phyloP scores from a whole-genome alignment of 1,284 basidiomycete genomes.

The Rhodofomes roseus region DNA sequence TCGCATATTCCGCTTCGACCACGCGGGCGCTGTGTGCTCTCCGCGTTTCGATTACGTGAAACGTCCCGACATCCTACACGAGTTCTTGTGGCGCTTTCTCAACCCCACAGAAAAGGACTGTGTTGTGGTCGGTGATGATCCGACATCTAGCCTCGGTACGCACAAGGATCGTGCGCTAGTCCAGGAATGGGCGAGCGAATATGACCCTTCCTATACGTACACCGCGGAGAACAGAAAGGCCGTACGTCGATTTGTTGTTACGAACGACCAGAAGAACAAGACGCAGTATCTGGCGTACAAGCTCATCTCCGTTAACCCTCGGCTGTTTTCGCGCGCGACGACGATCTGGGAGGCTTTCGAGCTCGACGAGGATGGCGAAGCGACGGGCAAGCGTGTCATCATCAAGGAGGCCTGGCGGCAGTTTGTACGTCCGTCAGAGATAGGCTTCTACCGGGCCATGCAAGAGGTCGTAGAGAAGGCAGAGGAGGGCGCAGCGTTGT shows the following conservation, averaged over 20 bases:
- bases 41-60: slow-evolving; percentile 4
- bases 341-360: slow-evolving; percentile 2
- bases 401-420: background rate
- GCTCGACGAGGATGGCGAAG: background rate
- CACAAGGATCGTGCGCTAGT: background rate
- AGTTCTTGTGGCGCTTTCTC: slow-evolving; percentile 14
- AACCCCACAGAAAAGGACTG: slow-evolving; percentile 6
- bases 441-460: background rate
- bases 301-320: slow-evolving; percentile 7
- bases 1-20: slow-evolving; percentile 17
- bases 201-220: background rate
- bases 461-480: background rate
- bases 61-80: slow-evolving; percentile 4
- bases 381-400: background rate
- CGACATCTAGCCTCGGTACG: background rate
- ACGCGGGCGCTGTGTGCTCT: slow-evolving; percentile 7
- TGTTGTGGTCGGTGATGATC: slow-evolving; percentile 11
- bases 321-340: slow-evolving; percentile 9
- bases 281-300: slow-evolving; percentile 10
- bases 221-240: background rate
- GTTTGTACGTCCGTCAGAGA: background rate
- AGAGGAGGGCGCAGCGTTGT: background rate
- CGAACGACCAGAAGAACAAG: background rate
- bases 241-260: background rate
- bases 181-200: background rate